These are phyloP conservation scores for Beauveria scarabaeidicola DNA, from an alignment of 2,329 filamentous ascomycete genomes.

Conservation along the genomic window DNA sequence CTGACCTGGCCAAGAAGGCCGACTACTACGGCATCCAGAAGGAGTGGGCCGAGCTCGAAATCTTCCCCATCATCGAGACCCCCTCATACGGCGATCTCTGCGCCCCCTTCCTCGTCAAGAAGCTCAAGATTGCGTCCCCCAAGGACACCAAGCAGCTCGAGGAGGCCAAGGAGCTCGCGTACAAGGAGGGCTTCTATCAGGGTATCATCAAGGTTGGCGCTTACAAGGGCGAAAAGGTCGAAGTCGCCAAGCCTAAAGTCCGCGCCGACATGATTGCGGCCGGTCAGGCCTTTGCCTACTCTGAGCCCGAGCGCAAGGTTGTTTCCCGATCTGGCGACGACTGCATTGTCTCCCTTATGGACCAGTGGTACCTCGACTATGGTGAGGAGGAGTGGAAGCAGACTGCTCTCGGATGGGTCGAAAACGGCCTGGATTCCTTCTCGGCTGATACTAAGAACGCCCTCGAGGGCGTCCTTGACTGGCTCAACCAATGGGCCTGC, in stretches of 20 bases:
- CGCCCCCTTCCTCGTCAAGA: slow-evolving; percentile 75
- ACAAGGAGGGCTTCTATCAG: slow-evolving; percentile 97
- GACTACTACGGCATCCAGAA: slow-evolving; percentile 95
- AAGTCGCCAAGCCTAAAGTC: slow-evolving; percentile 79
- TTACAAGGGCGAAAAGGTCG: slow-evolving; percentile 78
- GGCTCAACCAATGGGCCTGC: slow-evolving; percentile 95
- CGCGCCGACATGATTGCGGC: slow-evolving; percentile 67
- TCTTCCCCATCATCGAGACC: slow-evolving; percentile 81
- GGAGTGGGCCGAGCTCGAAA: slow-evolving; percentile 89
- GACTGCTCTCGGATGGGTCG: slow-evolving; percentile 63
- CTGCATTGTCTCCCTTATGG: slow-evolving; percentile 85
- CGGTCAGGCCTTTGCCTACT: slow-evolving; percentile 80
- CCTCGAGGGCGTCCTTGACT: slow-evolving; percentile 79
- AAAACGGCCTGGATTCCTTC: slow-evolving; percentile 71
- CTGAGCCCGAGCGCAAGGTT: slow-evolving; percentile 85
- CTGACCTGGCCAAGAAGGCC: slow-evolving; percentile 86
- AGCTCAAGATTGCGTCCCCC: slow-evolving; percentile 92
- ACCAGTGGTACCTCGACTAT: slow-evolving; percentile 98
- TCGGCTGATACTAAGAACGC: slow-evolving; percentile 66
- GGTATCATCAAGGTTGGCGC: slow-evolving; percentile 83
- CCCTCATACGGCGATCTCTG: slow-evolving; percentile 79
- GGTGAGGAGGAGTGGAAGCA: slow-evolving; percentile 83
- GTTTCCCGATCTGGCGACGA: slow-evolving; percentile 84
- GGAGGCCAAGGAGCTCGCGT: slow-evolving; percentile 91
- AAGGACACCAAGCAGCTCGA: slow-evolving; percentile 85